Evolutionary conservation across 306 rosid genomes (phyloP).

Genomic region (Potentilla sterilis): DNA sequence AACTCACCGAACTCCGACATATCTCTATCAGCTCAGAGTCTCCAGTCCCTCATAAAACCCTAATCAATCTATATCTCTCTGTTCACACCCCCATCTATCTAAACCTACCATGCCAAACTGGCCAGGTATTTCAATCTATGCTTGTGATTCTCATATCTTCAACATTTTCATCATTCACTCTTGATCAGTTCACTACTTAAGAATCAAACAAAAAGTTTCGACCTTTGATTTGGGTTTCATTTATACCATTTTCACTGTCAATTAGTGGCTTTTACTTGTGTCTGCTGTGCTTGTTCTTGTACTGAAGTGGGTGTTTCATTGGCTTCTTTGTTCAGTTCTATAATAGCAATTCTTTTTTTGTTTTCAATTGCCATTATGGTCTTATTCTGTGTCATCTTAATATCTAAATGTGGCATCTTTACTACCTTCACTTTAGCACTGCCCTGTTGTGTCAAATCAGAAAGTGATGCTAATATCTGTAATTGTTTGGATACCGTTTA

Average conservation of each 20-base stretch:
- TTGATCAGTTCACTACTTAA: slow-evolving; percentile 3
- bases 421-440: background rate
- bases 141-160: background rate
- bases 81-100: background rate
- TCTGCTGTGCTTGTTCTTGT: slow-evolving; percentile 9
- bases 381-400: background rate
- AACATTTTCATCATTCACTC: slow-evolving; percentile 9
- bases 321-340: background rate
- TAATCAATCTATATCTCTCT: background rate
- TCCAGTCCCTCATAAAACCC: slow-evolving; percentile 18
- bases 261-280: slow-evolving; percentile 3
- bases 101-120: slow-evolving; percentile 5
- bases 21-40: background rate
- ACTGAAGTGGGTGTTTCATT: background rate
- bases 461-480: slow-evolving; percentile 1
- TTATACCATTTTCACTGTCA: background rate
- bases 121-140: slow-evolving; percentile 23
- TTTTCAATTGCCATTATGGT: background rate
- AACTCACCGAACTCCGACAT: slow-evolving; percentile 6
- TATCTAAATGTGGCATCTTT: background rate
- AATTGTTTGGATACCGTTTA: background rate
- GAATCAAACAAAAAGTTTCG: background rate
- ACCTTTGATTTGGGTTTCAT: background rate
- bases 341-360: background rate
- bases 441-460: slow-evolving; percentile 10